These are phyloP conservation scores for Zea luxurians DNA, from an alignment of 176 grass and related monocot species.

Conservation along the genomic window DNA sequence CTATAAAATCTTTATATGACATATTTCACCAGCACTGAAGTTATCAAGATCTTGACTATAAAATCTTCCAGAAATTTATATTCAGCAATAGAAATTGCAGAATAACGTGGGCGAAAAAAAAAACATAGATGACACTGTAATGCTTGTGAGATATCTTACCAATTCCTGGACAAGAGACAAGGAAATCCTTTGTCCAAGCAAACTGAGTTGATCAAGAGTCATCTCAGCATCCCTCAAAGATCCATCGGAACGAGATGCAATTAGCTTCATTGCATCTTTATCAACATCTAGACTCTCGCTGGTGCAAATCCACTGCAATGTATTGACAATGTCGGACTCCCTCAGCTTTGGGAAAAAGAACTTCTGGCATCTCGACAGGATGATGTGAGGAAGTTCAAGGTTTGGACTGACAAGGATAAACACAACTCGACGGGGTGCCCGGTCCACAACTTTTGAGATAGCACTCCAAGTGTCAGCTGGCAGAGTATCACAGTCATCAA, in stretches of 20 bases:
- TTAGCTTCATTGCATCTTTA: slow-evolving; percentile 74
- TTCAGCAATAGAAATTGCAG: background rate
- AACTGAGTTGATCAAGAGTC: slow-evolving; percentile 92
- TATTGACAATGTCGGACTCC: slow-evolving; percentile 73
- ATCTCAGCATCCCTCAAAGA: slow-evolving; percentile 95
- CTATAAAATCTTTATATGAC: slow-evolving; percentile 13
- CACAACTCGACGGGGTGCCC: slow-evolving; percentile 63
- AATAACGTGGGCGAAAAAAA: background rate
- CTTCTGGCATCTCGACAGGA: slow-evolving; percentile 87
- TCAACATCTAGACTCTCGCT: slow-evolving; percentile 86
- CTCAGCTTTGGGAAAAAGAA: slow-evolving; percentile 92
- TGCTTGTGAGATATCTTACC: slow-evolving; percentile 60
- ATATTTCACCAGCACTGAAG: slow-evolving; percentile 17
- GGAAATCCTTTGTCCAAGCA: slow-evolving; percentile 88
- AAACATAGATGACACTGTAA: background rate
- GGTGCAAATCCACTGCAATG: slow-evolving; percentile 68
- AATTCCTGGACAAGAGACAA: slow-evolving; percentile 93
- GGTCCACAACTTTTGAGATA: slow-evolving; percentile 73
- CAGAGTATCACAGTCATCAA: slow-evolving; percentile 79
- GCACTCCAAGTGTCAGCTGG: slow-evolving; percentile 66
- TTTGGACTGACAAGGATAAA: slow-evolving; percentile 75
- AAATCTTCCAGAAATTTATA: slow-evolving; percentile 35
- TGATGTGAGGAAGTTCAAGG: slow-evolving; percentile 85
- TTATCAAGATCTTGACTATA: slow-evolving; percentile 20
- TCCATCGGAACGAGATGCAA: slow-evolving; percentile 76